These are phyloP conservation scores for Cytospora mali DNA, from an alignment of 2,329 filamentous ascomycete genomes.

Conservation along the genomic window DNA sequence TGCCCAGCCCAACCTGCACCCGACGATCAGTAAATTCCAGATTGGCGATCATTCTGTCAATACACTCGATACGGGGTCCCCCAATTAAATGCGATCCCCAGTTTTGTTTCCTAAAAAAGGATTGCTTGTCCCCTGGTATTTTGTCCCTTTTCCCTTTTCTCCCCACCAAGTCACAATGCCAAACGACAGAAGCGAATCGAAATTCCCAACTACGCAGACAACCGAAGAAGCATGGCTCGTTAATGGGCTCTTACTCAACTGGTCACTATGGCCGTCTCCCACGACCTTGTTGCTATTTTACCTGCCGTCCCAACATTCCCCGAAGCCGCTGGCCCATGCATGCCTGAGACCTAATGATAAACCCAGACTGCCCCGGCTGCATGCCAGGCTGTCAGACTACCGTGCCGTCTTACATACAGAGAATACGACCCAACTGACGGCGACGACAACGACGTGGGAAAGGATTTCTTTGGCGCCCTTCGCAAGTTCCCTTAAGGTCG, in stretches of 20 bases:
- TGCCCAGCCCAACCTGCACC: conserved; percentile 3
- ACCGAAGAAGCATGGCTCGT: neutral
- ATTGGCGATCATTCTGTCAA: conserved; percentile 21
- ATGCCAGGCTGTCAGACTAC: neutral
- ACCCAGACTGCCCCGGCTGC: neutral
- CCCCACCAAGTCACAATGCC: no score
- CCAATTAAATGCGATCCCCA: neutral
- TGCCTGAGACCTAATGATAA: neutral
- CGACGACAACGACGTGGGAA: neutral
- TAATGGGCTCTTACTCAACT: neutral
- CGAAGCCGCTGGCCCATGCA: neutral
- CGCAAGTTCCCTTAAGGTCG: neutral
- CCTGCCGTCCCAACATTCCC: neutral
- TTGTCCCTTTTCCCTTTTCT: no score
- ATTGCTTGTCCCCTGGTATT: neutral
- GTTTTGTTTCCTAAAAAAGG: neutral
- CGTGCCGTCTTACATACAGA: neutral
- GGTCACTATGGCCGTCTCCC: neutral
- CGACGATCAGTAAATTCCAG: conserved; percentile 20
- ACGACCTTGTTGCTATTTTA: neutral
- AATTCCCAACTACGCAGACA: neutral
- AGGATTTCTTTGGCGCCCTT: neutral
- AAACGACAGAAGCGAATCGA: conserved; percentile 4
- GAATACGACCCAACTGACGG: no score
- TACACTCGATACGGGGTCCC: neutral